Evolutionary conservation across 345 rosid species (phyloP), one percentile per base, ranked within the genome.

Genomic region (Euphorbia peplus): DNA sequence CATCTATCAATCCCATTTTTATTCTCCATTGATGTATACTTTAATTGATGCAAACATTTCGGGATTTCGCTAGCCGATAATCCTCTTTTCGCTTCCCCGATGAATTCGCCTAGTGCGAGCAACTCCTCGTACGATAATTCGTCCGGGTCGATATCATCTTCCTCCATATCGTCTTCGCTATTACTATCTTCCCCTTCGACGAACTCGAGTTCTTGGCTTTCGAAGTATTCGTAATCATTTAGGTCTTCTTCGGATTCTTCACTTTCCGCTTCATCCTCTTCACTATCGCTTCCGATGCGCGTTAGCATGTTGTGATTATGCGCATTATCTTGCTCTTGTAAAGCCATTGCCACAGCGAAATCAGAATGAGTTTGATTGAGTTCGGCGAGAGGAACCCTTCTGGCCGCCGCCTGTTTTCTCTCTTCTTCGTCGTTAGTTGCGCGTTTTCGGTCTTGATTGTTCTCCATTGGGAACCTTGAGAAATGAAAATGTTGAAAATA

Each of bases 91-190:
- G 81, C 95, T 30, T 77, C 82, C 10, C 91, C 92, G 3, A 92
- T 80, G 4, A 83, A 67, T 46, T 92, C 98, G 15, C 90, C 93
- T 0, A 90, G 70, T 1, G 88, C 90, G 6, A 92, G 70, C 76
- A 92, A 53, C 26, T 90, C 92, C 53, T 92, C 96, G 58, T 90
- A 86, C 2, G 96, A 79, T 50, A 88, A 70, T 37, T 84, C 84
- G 59, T 90, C 96, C 0, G 82, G 91, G 12, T 92, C 92, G 32
- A 90, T 78, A 30, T 82, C 98, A 41, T 89, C 93, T 22, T 73
- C 81, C 1, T 80, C 87, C 12, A 68, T 51, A 0, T 77, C 85
- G 11, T 19, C 24, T 2, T 42, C 57, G 24, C 76, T 74, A 44
- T 63, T 60, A 73, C 80, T 82, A 11, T 74, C 91, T 69, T 82